Base-by-base conservation (phyloP, 345 rosid genomes). In the Linum trigynum region DNA sequence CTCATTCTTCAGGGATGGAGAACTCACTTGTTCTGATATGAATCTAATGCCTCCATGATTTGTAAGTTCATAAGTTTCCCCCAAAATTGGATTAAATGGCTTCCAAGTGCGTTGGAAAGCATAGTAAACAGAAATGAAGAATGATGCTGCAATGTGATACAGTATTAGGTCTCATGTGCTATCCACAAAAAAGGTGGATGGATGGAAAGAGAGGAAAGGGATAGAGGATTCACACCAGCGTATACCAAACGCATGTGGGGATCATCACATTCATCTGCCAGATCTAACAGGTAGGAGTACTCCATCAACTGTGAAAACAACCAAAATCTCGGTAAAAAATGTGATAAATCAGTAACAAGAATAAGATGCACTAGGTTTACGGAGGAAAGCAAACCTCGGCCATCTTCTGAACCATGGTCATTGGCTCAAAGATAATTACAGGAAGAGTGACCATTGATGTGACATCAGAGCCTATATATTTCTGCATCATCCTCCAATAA, bases 401-500 rank as follows among this genome's bases (percentile, higher is more conserved):
- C 90, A 92, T 85, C 76, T 81, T 92, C 84, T 85, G 98, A 59
- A 90, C 82, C 96, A 88, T 92, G 53, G 98, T 86, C 94, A 88
- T 85, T 16, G 97, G 96, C 77, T 92, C 96, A 72, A 92, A 88
- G 71, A 90, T 85, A 65, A 84, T 64, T 38, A 90, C 98, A 57
- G 98, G 97, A 78, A 92, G 96, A 14, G 97, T 92, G 70, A 90
- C 96, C 98, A 92, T 81, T 12, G 98, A 90, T 5, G 98, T 88
- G 40, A 90, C 77, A 75, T 92, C 97, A 9, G 96, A 79, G 5
- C 97, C 97, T 58, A 90, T 76, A 66, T 92, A 88, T 8, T 85
- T 90, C 58, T 90, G 98, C 97, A 92, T 88, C 92, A 85, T 85
- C 79, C 86, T 90, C 97, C 96, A 90, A 72, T 92, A 85, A 75